Conservation (phyloP, 108 stramenopile genomes). For the Skeletonema grethae region DNA sequence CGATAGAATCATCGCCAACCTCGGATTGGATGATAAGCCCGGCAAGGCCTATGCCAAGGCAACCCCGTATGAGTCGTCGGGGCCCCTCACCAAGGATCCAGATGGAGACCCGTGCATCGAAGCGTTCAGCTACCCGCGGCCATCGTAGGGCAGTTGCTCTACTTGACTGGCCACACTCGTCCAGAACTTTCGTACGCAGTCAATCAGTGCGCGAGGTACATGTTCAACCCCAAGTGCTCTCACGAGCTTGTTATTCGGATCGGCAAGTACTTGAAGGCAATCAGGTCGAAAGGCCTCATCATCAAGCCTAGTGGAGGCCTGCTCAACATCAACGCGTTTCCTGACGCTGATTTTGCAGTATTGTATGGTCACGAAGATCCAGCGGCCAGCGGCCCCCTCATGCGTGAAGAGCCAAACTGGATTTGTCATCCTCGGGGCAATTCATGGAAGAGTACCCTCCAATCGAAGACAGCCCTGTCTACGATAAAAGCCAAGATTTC, state of each 20-base stretch:
- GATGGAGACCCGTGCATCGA: slow-evolving; percentile 14
- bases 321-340: slow-evolving; percentile 40
- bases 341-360: slow-evolving; percentile 57
- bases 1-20: slow-evolving; percentile 47
- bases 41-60: background rate
- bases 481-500: slow-evolving; percentile 60
- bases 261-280: slow-evolving; percentile 37
- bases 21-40: slow-evolving; percentile 23
- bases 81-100: slow-evolving; percentile 5
- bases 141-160: slow-evolving; percentile 41
- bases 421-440: slow-evolving; percentile 40
- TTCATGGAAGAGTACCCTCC: slow-evolving; percentile 48
- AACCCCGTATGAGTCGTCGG: background rate
- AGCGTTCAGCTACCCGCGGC: slow-evolving; percentile 7
- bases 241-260: slow-evolving; percentile 47
- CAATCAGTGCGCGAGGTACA: slow-evolving; percentile 40
- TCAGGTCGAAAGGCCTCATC: slow-evolving; percentile 35
- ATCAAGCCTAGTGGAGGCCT: slow-evolving; percentile 17
- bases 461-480: slow-evolving; percentile 49
- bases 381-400: slow-evolving; percentile 33
- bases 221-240: slow-evolving; percentile 27
- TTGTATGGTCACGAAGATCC: slow-evolving; percentile 39
- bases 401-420: slow-evolving; percentile 53
- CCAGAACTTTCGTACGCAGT: slow-evolving; percentile 49
- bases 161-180: slow-evolving; percentile 26